These are phyloP conservation scores for Cladosporium velox DNA, from an alignment of 2,329 filamentous ascomycete genomes.

Conservation along the genomic window DNA sequence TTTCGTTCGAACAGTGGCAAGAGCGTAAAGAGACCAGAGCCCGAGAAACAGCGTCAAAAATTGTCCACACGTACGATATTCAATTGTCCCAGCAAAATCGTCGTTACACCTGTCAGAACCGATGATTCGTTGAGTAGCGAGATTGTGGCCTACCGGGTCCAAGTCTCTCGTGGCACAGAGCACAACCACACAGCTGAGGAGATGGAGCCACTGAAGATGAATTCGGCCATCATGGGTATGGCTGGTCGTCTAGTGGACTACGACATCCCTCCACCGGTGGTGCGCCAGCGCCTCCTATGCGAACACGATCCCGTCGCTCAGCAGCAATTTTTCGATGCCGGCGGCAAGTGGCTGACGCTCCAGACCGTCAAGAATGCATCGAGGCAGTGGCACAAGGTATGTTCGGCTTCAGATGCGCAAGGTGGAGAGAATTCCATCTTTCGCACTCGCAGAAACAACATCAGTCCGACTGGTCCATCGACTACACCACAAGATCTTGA, in stretches of 20 bases:
- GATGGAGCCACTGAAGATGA: not conserved
- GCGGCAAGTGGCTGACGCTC: not conserved
- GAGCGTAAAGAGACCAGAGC: not conserved
- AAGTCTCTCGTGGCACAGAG: not conserved
- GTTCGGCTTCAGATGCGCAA: not conserved
- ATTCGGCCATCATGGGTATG: not conserved
- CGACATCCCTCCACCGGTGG: not conserved
- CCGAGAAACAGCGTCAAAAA: not conserved
- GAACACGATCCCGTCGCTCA: not conserved
- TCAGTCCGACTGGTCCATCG: not conserved
- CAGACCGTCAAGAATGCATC: not conserved
- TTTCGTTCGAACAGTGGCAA: not conserved
- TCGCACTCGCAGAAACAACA: not conserved
- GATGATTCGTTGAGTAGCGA: not conserved
- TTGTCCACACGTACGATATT: not conserved
- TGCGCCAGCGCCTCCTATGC: not conserved
- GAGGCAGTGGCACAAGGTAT: not conserved
- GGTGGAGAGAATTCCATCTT: not conserved
- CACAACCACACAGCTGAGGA: not conserved
- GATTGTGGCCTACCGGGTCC: not conserved
- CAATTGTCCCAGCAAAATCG: not conserved
- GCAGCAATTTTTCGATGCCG: not conserved
- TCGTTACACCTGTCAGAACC: not conserved
- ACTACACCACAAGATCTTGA: conserved; percentile 1
- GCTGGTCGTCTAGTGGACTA: not conserved